Conservation (phyloP, 139 green algal genomes). For the Limnomonas spitsbergensis region DNA sequence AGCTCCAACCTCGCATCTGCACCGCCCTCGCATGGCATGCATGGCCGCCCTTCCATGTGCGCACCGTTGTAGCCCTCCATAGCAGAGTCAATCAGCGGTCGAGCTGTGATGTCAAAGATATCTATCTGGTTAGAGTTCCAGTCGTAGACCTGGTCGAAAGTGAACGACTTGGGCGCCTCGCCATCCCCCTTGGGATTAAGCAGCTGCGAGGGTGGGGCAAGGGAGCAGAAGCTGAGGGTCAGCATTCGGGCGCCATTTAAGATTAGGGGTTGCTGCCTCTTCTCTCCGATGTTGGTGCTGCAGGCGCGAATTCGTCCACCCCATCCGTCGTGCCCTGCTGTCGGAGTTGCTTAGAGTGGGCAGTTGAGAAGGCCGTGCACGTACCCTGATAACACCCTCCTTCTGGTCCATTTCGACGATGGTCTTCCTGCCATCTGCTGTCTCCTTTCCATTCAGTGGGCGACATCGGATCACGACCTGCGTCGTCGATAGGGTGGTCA, state of each 20-base stretch:
- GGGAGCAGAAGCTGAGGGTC: background rate
- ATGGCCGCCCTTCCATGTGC: background rate
- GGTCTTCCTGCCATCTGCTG: conserved; percentile 49
- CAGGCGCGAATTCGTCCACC: background rate
- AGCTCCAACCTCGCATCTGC: too few relatives aligned
- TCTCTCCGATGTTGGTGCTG: background rate
- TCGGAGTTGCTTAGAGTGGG: too few relatives aligned
- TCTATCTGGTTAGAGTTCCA: conserved; percentile 55
- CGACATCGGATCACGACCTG: conserved; percentile 78
- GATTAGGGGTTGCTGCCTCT: background rate
- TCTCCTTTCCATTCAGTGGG: conserved; percentile 74
- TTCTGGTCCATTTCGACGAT: conserved; percentile 74
- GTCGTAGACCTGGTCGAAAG: conserved; percentile 76
- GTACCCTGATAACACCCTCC: conserved; percentile 55
- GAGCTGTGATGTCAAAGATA: conserved; percentile 68
- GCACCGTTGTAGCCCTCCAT: conserved; percentile 75
- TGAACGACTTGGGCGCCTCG: conserved; percentile 64
- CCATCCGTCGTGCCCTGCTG: too few relatives aligned
- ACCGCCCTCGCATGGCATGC: too few relatives aligned
- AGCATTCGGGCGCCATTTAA: background rate
- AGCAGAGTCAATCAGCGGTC: conserved; percentile 61
- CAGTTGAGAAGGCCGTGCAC: background rate
- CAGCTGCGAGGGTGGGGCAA: conserved; percentile 30
- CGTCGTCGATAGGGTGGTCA: background rate
- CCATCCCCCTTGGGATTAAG: conserved; percentile 56